Conservation (phyloP, 202 grass and related monocot species). For the Elaeis oleifera region DNA sequence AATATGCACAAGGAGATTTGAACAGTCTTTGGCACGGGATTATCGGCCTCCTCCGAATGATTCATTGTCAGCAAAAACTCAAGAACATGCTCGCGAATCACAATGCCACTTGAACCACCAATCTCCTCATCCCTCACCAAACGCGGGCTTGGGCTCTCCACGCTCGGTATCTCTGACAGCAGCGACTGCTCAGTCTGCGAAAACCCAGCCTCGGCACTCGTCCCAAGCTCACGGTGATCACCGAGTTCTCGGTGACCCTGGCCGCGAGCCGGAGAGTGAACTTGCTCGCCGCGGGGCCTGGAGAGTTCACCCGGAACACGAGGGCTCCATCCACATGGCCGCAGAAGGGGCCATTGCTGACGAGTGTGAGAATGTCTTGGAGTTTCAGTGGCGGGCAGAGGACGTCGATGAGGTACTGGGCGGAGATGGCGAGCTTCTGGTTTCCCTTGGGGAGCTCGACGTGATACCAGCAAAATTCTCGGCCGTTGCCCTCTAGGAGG, state of each 20-base stretch:
- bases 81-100: slow-evolving; percentile 70
- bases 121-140: slow-evolving; percentile 33
- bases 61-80: slow-evolving; percentile 94
- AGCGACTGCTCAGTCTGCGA: slow-evolving; percentile 52
- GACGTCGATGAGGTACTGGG: slow-evolving; percentile 72
- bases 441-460: slow-evolving; percentile 59
- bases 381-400: slow-evolving; percentile 88
- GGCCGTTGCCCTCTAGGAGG: neutral
- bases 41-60: slow-evolving; percentile 88
- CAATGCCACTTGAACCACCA: slow-evolving; percentile 18
- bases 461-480: slow-evolving; percentile 67
- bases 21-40: slow-evolving; percentile 68
- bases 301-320: slow-evolving; percentile 68
- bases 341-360: slow-evolving; percentile 71
- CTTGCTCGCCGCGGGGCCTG: slow-evolving; percentile 49
- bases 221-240: slow-evolving; percentile 76
- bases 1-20: slow-evolving; percentile 82
- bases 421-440: slow-evolving; percentile 55
- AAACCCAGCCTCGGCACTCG: slow-evolving; percentile 64
- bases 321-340: slow-evolving; percentile 38
- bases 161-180: slow-evolving; percentile 74
- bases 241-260: slow-evolving; percentile 59
- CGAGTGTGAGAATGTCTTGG: slow-evolving; percentile 84
- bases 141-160: slow-evolving; percentile 37
- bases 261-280: slow-evolving; percentile 72